Base-by-base conservation (phyloP, 2,329 filamentous ascomycete genomes). In the Penicillium carneum region DNA sequence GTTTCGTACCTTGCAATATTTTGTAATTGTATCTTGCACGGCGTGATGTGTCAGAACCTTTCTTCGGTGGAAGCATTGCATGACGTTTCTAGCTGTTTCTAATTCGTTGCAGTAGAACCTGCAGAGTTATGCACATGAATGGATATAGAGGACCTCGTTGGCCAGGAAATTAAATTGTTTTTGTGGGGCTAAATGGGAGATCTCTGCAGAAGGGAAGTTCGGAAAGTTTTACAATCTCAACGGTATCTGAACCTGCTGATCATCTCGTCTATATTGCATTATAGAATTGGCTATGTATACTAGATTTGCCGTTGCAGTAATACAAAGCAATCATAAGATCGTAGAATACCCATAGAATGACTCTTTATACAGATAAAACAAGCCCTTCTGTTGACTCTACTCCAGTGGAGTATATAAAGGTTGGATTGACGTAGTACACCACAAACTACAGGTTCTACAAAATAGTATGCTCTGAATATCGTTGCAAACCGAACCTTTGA, bases 121-220 rank as follows among this genome's bases (percentile, higher is more conserved):
- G 14, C 9, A 36, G 36, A 14, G 9, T 4, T 3, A n/a, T 33
- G n/a, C 10, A 36, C 9, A 12, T 36, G 4, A 23, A 36, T 49
- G 47, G 5, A 29, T 11, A 29, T 23, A n/a, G 43, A 31, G 26
- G 26, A 16, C 23, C 23, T 4, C 14, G 38, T 33, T 53, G 12
- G n/a, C 3, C 7, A 53, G 12, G n/a, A n/a, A 33, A n/a, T 34
- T 9, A 36, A 49, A 23, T n/a, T 46, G 14, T 7, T 20, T 20
- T 52, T 46, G 51, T 54, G 41, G 51, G 51, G 31, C 31, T 36
- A 20, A 55, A 46, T 29, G 9, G 20, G 41, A 55, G 42, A 55
- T 55, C 42, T n/a, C 23, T 55, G 33, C 39, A 50, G 14, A 26
- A 39, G 41, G 39, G 2, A 34, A 33, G 14, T 46, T 14, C 9